Evolutionary conservation across 2,329 filamentous ascomycete genomes (phyloP), one percentile per base, ranked within the genome.

Genomic region (Aspergillus niger): DNA sequence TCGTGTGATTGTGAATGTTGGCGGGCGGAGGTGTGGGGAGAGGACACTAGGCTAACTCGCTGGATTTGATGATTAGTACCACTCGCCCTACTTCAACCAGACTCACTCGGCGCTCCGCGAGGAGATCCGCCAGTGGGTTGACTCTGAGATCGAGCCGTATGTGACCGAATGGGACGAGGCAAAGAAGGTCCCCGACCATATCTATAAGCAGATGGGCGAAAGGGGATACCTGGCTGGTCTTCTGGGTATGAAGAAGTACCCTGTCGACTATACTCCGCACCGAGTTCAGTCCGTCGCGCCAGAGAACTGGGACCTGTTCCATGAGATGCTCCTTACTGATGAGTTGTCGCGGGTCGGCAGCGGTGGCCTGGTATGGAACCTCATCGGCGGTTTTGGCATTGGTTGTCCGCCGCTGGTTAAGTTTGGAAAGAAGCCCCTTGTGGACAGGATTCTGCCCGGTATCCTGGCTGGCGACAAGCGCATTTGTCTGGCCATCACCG

Each of bases 101-200:
- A 88, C 91, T 5, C 95, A 99, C 78, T 93, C 88, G 59, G 92
- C 92, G 55, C 89, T 99, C 53, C 92, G 95, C 62, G 89, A 87
- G 66, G 95, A 99, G 82, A 84, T 97, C 62, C 91, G 95, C 72
- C 85, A 92, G 81, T 99, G 93, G 93, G 86, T 99, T 58, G 91
- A 96, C 63, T 85, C 83, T 59, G 91, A 92, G 70, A 89, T 98
- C 75, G 92, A 97, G 82, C 94, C 95, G 22, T 85, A 94, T 70
- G 91, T 98, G 59, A 90, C 88, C 43, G 95, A 99, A 77, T 99
- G 95, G 95, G 95, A 99, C 69, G 95, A 98, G 83, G 91, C 89
- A 70, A 96, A 92, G 82, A 86, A 89, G 74, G 92, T 98, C 1
- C 94, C 95, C 0, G 87, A 91, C 49, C 85, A 87, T 68, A 91